phyloP scores from a whole-genome alignment of 352 stramenopile species.

The Pythium monospermum region DNA sequence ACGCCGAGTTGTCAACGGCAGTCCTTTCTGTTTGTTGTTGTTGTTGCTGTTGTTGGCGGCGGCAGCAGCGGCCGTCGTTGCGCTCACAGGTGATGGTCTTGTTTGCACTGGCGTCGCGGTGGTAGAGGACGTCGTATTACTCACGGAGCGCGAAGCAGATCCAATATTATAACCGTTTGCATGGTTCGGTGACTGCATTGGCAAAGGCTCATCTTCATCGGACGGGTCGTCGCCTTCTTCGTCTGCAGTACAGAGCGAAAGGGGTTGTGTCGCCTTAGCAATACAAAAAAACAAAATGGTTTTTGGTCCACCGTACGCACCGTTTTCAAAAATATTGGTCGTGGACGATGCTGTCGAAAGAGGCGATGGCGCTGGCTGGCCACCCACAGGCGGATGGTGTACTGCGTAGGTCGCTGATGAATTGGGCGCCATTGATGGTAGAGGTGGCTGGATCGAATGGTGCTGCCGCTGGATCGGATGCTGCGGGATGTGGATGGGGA shows the following conservation, averaged over 20 bases:
- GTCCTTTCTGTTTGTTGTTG: background rate
- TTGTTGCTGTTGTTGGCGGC: background rate
- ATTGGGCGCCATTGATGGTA: background rate
- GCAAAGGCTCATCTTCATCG: slow-evolving; percentile 17
- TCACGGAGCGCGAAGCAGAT: background rate
- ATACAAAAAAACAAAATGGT: no score
- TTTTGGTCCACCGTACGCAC: background rate
- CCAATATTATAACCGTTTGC: background rate
- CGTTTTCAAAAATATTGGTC: background rate
- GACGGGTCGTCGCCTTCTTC: slow-evolving; percentile 1
- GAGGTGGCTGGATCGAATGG: no score
- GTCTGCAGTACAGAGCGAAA: background rate
- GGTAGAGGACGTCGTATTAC: background rate
- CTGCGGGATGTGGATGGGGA: slow-evolving; percentile 2
- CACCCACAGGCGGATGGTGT: no score
- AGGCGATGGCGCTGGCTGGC: background rate
- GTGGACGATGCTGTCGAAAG: background rate
- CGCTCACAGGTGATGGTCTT: no score
- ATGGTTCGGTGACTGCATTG: background rate
- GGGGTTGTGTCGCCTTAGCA: background rate
- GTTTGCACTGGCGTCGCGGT: background rate
- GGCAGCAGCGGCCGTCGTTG: no score
- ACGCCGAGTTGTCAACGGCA: slow-evolving; percentile 2
- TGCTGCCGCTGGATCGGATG: slow-evolving; percentile 8
- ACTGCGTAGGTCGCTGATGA: no score